phyloP scores from a whole-genome alignment of 441 rosid genomes.

The Croton laevigatus region DNA sequence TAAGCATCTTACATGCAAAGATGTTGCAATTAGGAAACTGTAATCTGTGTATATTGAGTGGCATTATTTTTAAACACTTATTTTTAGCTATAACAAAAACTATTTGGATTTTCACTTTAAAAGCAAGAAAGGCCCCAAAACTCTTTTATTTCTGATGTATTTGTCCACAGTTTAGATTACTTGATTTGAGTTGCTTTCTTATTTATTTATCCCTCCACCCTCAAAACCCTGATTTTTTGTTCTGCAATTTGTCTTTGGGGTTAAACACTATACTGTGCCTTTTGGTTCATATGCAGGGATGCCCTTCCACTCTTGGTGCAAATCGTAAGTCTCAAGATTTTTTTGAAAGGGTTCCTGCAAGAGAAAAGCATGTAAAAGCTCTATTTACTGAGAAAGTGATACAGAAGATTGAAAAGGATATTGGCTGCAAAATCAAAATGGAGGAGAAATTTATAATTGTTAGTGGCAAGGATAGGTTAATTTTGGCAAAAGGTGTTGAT shows the following conservation, averaged over 20 bases:
- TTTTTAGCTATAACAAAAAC: background rate
- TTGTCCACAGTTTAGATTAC: background rate
- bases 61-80: background rate
- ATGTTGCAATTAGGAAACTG: background rate
- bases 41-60: background rate
- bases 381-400: conserved; percentile 77
- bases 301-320: conserved; percentile 97
- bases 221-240: background rate
- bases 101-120: background rate
- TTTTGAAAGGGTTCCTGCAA: conserved; percentile 88
- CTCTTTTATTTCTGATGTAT: background rate
- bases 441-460: conserved; percentile 93
- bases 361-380: conserved; percentile 71
- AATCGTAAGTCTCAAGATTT: conserved; percentile 91
- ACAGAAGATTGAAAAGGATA: conserved; percentile 73
- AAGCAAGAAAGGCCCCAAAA: background rate
- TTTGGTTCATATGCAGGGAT: conserved; percentile 55
- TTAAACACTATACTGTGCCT: conserved; percentile 16
- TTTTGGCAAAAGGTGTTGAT: conserved; percentile 93
- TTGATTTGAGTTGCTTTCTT: background rate
- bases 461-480: conserved; percentile 88
- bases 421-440: conserved; percentile 86
- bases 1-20: background rate
- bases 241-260: background rate
- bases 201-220: background rate